phyloP scores from a whole-genome alignment of 768 basidiomycete genomes.

The Leucosporidium scottii region DNA sequence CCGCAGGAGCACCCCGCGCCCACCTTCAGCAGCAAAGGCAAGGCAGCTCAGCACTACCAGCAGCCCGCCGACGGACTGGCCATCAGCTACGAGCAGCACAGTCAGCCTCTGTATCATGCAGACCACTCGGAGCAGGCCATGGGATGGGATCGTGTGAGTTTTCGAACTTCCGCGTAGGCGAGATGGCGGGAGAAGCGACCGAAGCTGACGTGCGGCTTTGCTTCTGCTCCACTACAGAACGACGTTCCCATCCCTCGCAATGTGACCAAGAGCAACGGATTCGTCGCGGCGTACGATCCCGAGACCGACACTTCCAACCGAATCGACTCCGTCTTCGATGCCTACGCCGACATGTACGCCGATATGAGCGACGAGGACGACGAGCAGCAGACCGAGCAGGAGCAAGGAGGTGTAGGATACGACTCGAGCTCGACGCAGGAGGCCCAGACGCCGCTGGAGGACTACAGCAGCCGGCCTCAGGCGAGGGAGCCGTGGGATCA shows the following conservation, averaged over 20 bases:
- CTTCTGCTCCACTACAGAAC: conserved; percentile 3
- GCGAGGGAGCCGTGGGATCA: conserved; percentile 19
- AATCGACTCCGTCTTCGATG: conserved; percentile 24
- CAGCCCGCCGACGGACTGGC: no score
- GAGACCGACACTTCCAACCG: background rate
- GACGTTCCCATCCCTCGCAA: conserved; percentile 10
- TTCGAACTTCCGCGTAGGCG: no score
- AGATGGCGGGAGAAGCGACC: no score
- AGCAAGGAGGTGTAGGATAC: background rate
- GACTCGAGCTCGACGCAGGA: background rate
- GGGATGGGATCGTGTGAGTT: no score
- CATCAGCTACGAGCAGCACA: no score
- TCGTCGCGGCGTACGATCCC: background rate
- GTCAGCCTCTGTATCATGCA: no score
- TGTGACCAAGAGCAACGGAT: background rate
- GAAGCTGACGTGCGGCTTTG: background rate
- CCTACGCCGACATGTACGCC: conserved; percentile 26
- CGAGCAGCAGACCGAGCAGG: background rate
- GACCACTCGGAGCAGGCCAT: no score
- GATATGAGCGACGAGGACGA: conserved; percentile 8
- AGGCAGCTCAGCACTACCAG: no score
- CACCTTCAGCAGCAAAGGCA: no score
- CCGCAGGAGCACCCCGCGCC: no score
- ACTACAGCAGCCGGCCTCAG: background rate
- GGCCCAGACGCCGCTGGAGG: background rate